Evolutionary conservation across 805 yeast genomes (phyloP).

Genomic region (Peterozyma toletana): DNA sequence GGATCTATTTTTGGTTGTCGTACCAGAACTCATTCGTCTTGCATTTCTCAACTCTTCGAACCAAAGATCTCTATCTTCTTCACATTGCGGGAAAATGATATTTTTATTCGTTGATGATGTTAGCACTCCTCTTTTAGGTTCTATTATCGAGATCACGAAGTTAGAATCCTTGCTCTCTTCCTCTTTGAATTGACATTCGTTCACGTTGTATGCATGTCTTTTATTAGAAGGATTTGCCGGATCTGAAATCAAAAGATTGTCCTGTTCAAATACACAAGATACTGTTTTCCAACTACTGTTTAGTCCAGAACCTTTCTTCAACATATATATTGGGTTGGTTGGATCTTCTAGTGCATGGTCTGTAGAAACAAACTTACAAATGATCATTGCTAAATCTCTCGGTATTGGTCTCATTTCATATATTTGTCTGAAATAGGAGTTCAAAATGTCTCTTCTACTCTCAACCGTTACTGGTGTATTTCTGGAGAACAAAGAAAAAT

Average conservation of each 20-base stretch:
- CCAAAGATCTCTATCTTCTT: constrained; percentile 72
- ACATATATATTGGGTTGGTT: constrained; percentile 9
- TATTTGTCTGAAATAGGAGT: constrained; percentile 51
- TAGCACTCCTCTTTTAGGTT: constrained; percentile 27
- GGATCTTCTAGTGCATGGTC: constrained; percentile 38
- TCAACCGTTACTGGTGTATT: constrained; percentile 64
- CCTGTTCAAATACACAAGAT: constrained; percentile 1
- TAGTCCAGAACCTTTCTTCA: constrained; percentile 6
- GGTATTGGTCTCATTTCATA: constrained; percentile 55
- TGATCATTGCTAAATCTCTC: constrained; percentile 35
- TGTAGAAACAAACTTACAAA: constrained; percentile 61
- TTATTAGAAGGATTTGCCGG: not conserved
- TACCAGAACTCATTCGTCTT: not conserved
- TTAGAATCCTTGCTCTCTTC: constrained; percentile 33
- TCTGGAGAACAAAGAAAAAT: constrained; percentile 45
- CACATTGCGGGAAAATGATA: constrained; percentile 72
- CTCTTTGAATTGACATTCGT: constrained; percentile 24
- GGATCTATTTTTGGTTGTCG: constrained; percentile 18
- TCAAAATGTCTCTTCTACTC: constrained; percentile 44
- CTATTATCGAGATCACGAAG: constrained; percentile 55
- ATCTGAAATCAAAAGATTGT: not conserved
- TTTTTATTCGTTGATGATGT: constrained; percentile 20
- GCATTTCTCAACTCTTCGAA: constrained; percentile 27
- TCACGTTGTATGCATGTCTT: constrained; percentile 43
- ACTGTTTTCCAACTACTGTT: constrained; percentile 8